Conservation (phyloP, 1,139 yeast genomes). For the Geotrichum phurueaensis region DNA sequence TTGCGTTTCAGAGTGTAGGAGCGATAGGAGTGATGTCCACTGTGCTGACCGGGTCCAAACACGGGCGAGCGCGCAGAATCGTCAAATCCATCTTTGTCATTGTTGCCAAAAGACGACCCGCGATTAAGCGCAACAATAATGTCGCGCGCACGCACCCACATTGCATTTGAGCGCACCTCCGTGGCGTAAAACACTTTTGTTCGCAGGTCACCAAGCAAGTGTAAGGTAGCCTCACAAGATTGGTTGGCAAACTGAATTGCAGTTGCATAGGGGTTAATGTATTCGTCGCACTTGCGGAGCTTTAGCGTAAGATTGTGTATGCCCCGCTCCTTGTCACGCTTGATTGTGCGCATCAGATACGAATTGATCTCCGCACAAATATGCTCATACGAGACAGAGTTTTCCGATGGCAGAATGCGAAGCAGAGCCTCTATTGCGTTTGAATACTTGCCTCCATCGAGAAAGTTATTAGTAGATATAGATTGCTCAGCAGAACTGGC, state of each 20-base stretch:
- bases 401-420: not conserved
- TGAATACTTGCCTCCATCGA: constrained; percentile 27
- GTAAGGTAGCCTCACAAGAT: constrained; percentile 20
- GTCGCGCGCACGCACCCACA: constrained; percentile 32
- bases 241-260: constrained; percentile 21
- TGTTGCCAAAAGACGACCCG: constrained; percentile 3
- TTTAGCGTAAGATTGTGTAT: constrained; percentile 20
- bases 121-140: constrained; percentile 24
- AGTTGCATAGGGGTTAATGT: constrained; percentile 24
- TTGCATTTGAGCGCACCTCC: constrained; percentile 30
- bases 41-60: not conserved
- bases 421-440: constrained; percentile 19
- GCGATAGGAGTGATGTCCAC: not conserved
- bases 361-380: constrained; percentile 23
- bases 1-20: constrained; percentile 11
- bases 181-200: constrained; percentile 34
- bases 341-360: constrained; percentile 22
- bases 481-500: constrained; percentile 23
- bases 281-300: constrained; percentile 22
- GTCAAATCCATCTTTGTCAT: not conserved
- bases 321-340: constrained; percentile 21
- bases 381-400: constrained; percentile 18
- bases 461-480: constrained; percentile 23
- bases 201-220: constrained; percentile 19
- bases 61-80: not conserved